A percentile compares a stretch with the other conserved stretches of the same genome.
These are phyloP conservation scores for Aspergillus costaricaensis DNA, from an alignment of 2,329 filamentous ascomycete species.

Conservation along the genomic window DNA sequence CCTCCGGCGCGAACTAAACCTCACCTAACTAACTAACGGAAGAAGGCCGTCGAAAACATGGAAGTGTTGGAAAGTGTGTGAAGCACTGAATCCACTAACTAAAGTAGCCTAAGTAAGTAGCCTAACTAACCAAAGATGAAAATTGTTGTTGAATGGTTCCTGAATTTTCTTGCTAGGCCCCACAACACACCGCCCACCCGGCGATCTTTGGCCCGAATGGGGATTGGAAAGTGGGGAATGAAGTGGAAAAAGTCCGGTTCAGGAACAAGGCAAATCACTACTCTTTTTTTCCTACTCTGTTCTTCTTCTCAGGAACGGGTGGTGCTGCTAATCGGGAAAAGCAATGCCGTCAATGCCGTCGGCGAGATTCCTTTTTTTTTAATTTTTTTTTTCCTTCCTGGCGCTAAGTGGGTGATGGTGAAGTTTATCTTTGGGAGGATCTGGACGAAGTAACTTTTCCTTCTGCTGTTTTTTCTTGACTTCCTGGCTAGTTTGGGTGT, in stretches of 20 bases:
- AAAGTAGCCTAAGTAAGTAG: neutral
- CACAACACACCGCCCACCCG: neutral
- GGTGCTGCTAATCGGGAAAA: neutral
- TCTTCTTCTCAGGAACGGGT: too few relatives aligned
- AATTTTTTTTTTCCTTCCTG: too few relatives aligned
- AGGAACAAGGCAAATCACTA: neutral
- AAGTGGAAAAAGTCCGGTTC: neutral
- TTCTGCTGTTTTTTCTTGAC: too few relatives aligned
- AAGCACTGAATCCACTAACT: neutral
- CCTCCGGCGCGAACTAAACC: constrained; percentile 2
- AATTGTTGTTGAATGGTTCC: neutral
- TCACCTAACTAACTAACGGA: neutral
- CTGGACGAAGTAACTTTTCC: too few relatives aligned
- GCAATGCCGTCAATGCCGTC: neutral
- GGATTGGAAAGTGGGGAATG: too few relatives aligned
- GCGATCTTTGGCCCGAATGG: constrained; percentile 1
- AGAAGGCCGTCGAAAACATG: constrained; percentile 1
- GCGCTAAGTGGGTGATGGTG: neutral
- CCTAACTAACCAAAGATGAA: neutral
- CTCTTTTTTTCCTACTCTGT: neutral
- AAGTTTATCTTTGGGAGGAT: neutral
- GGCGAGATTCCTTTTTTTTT: too few relatives aligned
- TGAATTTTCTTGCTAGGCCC: neutral
- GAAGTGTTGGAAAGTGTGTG: neutral
- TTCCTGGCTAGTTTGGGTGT: too few relatives aligned